Conservation (phyloP, 495 filamentous ascomycete genomes). For the Hypoxylon cercidicola region DNA sequence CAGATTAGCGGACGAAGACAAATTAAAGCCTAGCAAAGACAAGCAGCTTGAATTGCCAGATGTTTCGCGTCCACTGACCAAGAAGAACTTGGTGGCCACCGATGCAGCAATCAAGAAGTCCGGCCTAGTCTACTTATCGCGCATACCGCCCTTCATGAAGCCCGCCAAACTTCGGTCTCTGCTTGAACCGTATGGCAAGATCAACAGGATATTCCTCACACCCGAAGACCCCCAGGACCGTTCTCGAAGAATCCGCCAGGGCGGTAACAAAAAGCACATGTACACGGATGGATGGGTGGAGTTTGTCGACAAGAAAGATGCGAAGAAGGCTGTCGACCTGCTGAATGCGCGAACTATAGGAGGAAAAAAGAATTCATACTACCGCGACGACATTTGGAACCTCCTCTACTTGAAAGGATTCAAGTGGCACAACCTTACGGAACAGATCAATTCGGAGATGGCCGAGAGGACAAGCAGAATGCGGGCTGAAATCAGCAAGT, state of each 20-base stretch:
- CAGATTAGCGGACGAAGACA: constrained; percentile 31
- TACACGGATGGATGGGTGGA: constrained; percentile 97
- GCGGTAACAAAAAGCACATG: constrained; percentile 88
- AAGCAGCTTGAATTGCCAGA: constrained; percentile 53
- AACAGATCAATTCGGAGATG: constrained; percentile 82
- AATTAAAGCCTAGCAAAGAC: constrained; percentile 28
- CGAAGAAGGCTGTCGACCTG: constrained; percentile 84
- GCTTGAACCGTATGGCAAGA: constrained; percentile 78
- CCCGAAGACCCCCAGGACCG: constrained; percentile 77
- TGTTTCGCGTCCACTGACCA: constrained; percentile 61
- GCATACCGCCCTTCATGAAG: constrained; percentile 94
- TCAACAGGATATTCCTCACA: constrained; percentile 87
- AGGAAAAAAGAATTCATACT: constrained; percentile 87
- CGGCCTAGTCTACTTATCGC: constrained; percentile 88
- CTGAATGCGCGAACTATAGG: constrained; percentile 85
- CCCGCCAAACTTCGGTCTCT: constrained; percentile 81
- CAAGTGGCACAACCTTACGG: constrained; percentile 77
- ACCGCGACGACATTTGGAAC: constrained; percentile 92
- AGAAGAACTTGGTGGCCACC: constrained; percentile 68
- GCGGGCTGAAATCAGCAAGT: constrained; percentile 81
- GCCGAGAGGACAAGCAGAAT: constrained; percentile 81
- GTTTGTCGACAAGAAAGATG: constrained; percentile 76
- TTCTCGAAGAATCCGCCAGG: constrained; percentile 66
- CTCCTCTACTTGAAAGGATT: constrained; percentile 82
- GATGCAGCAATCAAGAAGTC: constrained; percentile 69